Percentiles rank a stretch among this genome's conserved stretches.
phyloP scores from a whole-genome alignment of 805 yeast genomes.

The Priceomyces haplophilus region DNA sequence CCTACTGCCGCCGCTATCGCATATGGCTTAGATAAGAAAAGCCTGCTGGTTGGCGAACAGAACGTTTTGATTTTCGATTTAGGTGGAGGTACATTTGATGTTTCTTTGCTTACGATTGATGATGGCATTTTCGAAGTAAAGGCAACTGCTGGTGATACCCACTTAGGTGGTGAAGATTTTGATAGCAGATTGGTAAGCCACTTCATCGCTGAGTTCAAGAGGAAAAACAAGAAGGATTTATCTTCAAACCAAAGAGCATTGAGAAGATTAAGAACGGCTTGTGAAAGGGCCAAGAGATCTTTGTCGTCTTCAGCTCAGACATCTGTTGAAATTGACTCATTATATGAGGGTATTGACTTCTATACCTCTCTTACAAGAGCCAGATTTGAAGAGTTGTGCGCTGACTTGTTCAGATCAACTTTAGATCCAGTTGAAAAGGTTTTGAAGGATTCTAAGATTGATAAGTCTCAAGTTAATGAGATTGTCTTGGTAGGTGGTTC shows the following conservation, averaged over 20 bases:
- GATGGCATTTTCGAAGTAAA: constrained; percentile 50
- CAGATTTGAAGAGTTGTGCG: constrained; percentile 95
- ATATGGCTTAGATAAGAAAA: constrained; percentile 46
- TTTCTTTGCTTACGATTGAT: constrained; percentile 45
- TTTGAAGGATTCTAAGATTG: constrained; percentile 83
- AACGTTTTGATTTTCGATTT: constrained; percentile 47
- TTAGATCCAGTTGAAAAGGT: constrained; percentile 95
- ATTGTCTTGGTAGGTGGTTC: constrained; percentile 97
- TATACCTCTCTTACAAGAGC: constrained; percentile 96
- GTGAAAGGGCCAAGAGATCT: constrained; percentile 99
- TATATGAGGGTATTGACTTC: constrained; percentile 93
- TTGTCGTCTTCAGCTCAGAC: constrained; percentile 90
- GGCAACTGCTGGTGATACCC: constrained; percentile 50
- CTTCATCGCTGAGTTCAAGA: constrained; percentile 93
- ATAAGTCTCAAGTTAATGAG: constrained; percentile 87
- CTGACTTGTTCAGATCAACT: constrained; percentile 89
- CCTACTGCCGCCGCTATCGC: constrained; percentile 85
- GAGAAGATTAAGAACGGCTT: constrained; percentile 97
- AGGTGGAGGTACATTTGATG: constrained; percentile 51
- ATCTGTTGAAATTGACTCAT: constrained; percentile 91
- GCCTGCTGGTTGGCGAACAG: constrained; percentile 58
- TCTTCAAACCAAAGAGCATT: constrained; percentile 93
- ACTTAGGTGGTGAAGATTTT: constrained; percentile 94
- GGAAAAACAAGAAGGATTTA: constrained; percentile 95
- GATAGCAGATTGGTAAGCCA: constrained; percentile 94